Evolutionary conservation across 257 asterid species (phyloP), one percentile per base, ranked within the genome.

Genomic region (Salvia hispanica): DNA sequence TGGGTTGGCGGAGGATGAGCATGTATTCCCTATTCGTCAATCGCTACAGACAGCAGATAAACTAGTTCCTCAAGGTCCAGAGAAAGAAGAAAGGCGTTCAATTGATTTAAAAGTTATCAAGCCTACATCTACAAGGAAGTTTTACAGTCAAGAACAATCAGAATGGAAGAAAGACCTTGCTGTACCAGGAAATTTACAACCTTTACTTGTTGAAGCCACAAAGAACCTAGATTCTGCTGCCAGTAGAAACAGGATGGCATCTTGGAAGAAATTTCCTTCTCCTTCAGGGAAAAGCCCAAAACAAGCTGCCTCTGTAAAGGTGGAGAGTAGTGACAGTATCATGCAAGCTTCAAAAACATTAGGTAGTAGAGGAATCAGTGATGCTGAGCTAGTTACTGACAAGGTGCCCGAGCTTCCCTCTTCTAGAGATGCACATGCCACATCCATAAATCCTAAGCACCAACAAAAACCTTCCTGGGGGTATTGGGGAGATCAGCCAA

Each of bases 401-500:
- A 92, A 85, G 82, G 84, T 80, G 62, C 74, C 85, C 9, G 93
- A 89, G 73, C 58, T 70, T 33, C 80, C 81, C 69, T 77, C 86
- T 71, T 58, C 80, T 15, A 91, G 83, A 69, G 97, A 94, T 77
- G 60, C 83, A 28, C 81, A 62, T 36, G 83, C 67, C 47, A 84
- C 80, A 16, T 64, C 88, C 57, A 74, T 79, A 21, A 53, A 59
- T 61, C 81, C 89, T 47, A 88, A 82, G 83, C 96, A 88, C 78
- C 96, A 79, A 44, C 91, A 78, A 64, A 88, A 85, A 79, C 77
- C 77, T 62, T 85, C 97, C 9, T 81, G 96, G 95, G 97, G 99
- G 50, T 82, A 93, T 67, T 86, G 99, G 96, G 95, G 92, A 56
- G 99, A 90, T 81, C 97, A 87, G 74, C 93, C 94, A 18, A 81